A percentile compares a stretch with the other conserved stretches of the same genome.
Evolutionary conservation across 257 asterid species (phyloP).

Genomic region (Linaria vulgaris): DNA sequence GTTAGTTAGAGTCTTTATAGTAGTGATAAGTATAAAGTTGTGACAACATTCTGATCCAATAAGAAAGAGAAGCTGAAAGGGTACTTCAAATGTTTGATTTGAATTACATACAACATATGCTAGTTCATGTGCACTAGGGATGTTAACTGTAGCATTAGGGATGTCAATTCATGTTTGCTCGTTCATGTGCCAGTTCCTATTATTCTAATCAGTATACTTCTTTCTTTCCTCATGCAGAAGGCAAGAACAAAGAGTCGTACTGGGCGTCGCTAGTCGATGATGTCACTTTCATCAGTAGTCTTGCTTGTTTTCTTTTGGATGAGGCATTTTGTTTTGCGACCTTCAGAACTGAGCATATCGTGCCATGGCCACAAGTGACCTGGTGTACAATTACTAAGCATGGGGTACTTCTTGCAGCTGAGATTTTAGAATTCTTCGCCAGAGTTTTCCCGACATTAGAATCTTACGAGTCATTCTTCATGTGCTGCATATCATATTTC

Average conservation of each 20-base stretch:
- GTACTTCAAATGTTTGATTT: too few relatives aligned
- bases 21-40: background rate
- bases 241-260: slow-evolving; percentile 69
- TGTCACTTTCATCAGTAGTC: slow-evolving; percentile 6
- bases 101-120: too few relatives aligned
- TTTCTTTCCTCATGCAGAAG: slow-evolving; percentile 57
- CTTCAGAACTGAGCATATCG: background rate
- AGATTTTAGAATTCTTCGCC: background rate
- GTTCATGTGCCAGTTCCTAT: background rate
- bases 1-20: background rate
- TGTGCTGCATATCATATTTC: slow-evolving; percentile 10
- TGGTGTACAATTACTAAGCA: background rate
- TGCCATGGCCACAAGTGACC: slow-evolving; percentile 11
- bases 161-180: background rate
- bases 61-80: background rate
- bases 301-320: slow-evolving; percentile 9
- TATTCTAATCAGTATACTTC: slow-evolving; percentile 9
- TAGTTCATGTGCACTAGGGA: background rate
- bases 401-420: slow-evolving; percentile 3
- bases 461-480: slow-evolving; percentile 8
- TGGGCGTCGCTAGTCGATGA: slow-evolving; percentile 52
- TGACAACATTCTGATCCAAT: too few relatives aligned
- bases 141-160: background rate
- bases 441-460: slow-evolving; percentile 5
- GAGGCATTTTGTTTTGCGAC: slow-evolving; percentile 19